These are phyloP conservation scores for Balamuthia mandrillaris DNA, from an alignment of 208 protist genomes.

Conservation along the genomic window DNA sequence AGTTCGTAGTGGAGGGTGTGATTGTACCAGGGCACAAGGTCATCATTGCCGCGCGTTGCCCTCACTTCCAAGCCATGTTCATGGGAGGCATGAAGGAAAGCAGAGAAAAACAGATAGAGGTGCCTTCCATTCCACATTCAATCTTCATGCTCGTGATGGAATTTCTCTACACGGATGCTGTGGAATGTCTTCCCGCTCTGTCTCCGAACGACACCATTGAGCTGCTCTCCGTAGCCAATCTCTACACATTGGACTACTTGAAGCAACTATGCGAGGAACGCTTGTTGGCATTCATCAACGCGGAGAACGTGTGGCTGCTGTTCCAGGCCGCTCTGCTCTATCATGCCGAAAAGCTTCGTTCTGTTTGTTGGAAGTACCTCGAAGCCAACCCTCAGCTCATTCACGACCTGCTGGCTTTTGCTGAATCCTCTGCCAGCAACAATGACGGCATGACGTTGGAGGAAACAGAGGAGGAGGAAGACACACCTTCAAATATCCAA, in stretches of 20 bases:
- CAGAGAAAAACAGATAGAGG: background rate
- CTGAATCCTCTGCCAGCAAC: too few relatives aligned
- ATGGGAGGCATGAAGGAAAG: slow-evolving; percentile 29
- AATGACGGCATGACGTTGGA: too few relatives aligned
- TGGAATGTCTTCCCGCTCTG: background rate
- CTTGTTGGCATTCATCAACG: background rate
- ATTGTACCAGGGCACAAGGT: slow-evolving; percentile 27
- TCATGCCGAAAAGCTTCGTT: background rate
- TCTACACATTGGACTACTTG: slow-evolving; percentile 1
- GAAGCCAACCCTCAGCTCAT: too few relatives aligned
- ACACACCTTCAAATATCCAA: too few relatives aligned
- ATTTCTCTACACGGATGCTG: slow-evolving; percentile 15
- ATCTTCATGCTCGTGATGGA: slow-evolving; percentile 12
- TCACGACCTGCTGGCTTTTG: too few relatives aligned
- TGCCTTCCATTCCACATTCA: background rate
- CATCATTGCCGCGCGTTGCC: slow-evolving; percentile 3
- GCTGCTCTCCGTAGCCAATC: background rate
- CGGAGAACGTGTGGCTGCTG: slow-evolving; percentile 20
- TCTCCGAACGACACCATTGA: slow-evolving; percentile 17
- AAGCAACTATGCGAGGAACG: background rate
- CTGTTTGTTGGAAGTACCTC: background rate
- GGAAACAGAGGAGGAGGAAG: too few relatives aligned
- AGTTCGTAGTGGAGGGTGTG: background rate
- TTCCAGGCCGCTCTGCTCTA: slow-evolving; percentile 17
- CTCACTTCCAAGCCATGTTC: slow-evolving; percentile 33